phyloP scores from a whole-genome alignment of 164 flowering plant species.

The Tetracentron sinense region DNA sequence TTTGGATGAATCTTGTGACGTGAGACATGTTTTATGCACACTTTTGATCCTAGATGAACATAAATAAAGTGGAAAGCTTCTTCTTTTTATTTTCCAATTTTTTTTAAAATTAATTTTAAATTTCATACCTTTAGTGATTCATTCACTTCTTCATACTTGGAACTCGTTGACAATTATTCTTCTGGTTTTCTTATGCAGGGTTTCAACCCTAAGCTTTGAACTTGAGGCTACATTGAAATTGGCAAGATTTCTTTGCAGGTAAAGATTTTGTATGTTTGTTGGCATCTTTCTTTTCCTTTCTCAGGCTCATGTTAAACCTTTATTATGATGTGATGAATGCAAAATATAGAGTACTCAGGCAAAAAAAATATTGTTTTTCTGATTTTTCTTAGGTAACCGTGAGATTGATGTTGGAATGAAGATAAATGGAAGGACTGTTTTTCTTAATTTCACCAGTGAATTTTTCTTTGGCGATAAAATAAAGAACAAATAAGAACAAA shows the following conservation, averaged over 20 bases:
- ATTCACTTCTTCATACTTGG: neutral
- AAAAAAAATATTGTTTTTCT: no score
- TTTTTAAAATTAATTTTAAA: no score
- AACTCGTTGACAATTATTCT: neutral
- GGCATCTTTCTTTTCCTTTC: neutral
- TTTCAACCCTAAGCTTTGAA: slow-evolving; percentile 95
- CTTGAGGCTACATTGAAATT: slow-evolving; percentile 91
- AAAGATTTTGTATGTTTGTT: slow-evolving; percentile 12
- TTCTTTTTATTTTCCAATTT: no score
- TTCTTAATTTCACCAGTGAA: no score
- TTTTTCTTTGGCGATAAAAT: no score
- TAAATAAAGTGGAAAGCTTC: no score
- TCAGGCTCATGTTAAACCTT: no score
- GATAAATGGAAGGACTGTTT: no score
- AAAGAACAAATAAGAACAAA: no score
- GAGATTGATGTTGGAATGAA: no score
- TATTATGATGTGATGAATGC: neutral
- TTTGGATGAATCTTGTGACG: neutral
- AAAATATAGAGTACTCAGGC: neutral
- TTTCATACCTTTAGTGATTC: neutral
- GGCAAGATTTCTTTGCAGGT: slow-evolving; percentile 98
- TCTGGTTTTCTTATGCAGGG: slow-evolving; percentile 51
- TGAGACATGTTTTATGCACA: no score
- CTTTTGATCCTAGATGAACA: neutral
- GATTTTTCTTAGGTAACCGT: no score